These are phyloP conservation scores for Tetratostichococcus sp. DNA, from an alignment of 139 green algal species.

Conservation along the genomic window DNA sequence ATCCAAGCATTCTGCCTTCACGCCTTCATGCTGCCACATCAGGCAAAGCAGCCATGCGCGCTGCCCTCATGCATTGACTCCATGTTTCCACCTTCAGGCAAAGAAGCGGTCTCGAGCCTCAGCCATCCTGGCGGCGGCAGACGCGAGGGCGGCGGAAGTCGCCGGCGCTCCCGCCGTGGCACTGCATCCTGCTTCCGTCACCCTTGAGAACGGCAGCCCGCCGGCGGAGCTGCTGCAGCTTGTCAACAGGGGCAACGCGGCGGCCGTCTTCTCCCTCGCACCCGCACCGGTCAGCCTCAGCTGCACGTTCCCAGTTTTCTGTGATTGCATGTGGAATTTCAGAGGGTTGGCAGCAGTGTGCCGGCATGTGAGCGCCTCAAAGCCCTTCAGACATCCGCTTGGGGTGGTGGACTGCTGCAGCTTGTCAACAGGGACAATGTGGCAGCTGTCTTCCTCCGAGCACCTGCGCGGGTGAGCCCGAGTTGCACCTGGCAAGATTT, in stretches of 20 bases:
- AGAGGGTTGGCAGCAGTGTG: no score
- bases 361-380: no score
- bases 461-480: background rate
- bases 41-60: constrained; percentile 15
- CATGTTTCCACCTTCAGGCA: constrained; percentile 12
- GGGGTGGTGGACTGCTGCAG: no score
- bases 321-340: no score
- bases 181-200: background rate
- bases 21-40: no score
- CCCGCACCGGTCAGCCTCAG: background rate
- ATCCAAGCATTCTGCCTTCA: no score
- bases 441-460: constrained; percentile 1
- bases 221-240: background rate
- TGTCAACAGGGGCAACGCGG: background rate
- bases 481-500: no score
- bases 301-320: no score
- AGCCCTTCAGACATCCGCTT: no score
- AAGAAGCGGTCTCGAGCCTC: constrained; percentile 14
- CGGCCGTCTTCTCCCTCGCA: constrained; percentile 1
- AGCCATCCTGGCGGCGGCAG: background rate
- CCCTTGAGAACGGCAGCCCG: background rate
- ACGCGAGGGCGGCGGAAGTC: no score
- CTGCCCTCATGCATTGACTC: no score
- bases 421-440: constrained; percentile 1
- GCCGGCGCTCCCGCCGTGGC: background rate